These are phyloP conservation scores for Pelargonium cotyledonis DNA, from an alignment of 441 rosid species.

Conservation along the genomic window DNA sequence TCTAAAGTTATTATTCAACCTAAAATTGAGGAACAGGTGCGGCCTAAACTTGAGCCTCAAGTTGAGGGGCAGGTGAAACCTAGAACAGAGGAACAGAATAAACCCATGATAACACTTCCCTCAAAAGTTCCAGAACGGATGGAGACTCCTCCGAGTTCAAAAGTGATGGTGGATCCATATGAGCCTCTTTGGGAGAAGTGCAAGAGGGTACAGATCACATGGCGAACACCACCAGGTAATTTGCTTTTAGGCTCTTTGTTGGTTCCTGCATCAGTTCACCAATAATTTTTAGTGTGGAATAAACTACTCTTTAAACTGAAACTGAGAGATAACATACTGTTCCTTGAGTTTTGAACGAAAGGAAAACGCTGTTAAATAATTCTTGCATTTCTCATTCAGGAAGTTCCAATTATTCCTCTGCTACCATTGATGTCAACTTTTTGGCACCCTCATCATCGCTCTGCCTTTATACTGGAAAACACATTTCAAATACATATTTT, in stretches of 20 bases:
- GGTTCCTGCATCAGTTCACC: constrained; percentile 20
- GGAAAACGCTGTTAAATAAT: constrained; percentile 13
- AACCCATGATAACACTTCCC: constrained; percentile 28
- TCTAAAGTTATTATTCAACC: constrained; percentile 10
- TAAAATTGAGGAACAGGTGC: constrained; percentile 6
- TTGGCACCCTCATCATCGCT: constrained; percentile 4
- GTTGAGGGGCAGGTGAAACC: constrained; percentile 18
- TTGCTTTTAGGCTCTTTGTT: constrained; percentile 26
- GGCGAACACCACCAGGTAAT: constrained; percentile 85
- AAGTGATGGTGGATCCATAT: constrained; percentile 38
- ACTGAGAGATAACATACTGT: constrained; percentile 9
- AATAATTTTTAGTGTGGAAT: constrained; percentile 14
- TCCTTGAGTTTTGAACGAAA: constrained; percentile 14
- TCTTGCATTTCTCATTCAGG: constrained; percentile 12
- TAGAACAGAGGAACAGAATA: constrained; percentile 46
- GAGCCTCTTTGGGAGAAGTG: constrained; percentile 43
- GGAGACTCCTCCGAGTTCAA: constrained; percentile 32
- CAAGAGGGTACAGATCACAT: constrained; percentile 50
- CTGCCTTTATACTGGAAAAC: constrained; percentile 1
- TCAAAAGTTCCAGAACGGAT: constrained; percentile 25
- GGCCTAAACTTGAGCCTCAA: constrained; percentile 15
- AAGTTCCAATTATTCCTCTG: constrained; percentile 19
- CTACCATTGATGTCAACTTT: constrained; percentile 14
- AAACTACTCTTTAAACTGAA: constrained; percentile 11
- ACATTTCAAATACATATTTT: background rate